Conservation (phyloP, 177 flowering plant genomes). For the Vitis hybrid region DNA sequence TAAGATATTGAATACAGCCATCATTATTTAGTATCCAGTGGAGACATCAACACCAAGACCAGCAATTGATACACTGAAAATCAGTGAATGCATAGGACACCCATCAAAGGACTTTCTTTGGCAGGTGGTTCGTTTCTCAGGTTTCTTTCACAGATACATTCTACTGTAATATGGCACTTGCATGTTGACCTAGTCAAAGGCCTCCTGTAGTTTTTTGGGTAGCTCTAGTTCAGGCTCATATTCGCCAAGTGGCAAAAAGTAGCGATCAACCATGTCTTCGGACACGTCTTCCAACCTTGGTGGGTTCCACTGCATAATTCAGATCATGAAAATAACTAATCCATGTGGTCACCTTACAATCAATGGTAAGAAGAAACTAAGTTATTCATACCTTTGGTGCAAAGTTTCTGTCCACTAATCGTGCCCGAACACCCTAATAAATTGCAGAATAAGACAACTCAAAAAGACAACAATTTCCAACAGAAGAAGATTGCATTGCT, state of each 20-base stretch:
- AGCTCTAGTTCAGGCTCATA: conserved; percentile 14
- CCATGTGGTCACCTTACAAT: not conserved
- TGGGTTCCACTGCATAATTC: conserved; percentile 19
- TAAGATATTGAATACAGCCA: too few relatives aligned
- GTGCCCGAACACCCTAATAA: conserved; percentile 13
- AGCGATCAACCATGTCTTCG: conserved; percentile 17
- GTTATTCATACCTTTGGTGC: conserved; percentile 13
- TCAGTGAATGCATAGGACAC: too few relatives aligned
- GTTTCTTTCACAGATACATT: too few relatives aligned
- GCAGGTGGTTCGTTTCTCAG: too few relatives aligned
- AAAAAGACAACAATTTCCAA: not conserved
- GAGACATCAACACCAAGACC: too few relatives aligned
- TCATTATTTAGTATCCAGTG: too few relatives aligned
- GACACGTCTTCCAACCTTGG: conserved; percentile 13
- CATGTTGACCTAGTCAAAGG: not conserved
- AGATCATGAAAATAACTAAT: not conserved
- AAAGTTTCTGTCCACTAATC: conserved; percentile 11
- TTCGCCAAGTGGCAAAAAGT: conserved; percentile 1
- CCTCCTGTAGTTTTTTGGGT: conserved; percentile 1
- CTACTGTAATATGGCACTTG: not conserved
- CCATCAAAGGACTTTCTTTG: too few relatives aligned
- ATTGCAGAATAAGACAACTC: not conserved
- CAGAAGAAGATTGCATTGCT: not conserved
- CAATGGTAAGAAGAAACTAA: not conserved
- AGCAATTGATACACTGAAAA: too few relatives aligned